Conservation (phyloP, 2,329 filamentous ascomycete species). For the Calonectria pauciramosa region DNA sequence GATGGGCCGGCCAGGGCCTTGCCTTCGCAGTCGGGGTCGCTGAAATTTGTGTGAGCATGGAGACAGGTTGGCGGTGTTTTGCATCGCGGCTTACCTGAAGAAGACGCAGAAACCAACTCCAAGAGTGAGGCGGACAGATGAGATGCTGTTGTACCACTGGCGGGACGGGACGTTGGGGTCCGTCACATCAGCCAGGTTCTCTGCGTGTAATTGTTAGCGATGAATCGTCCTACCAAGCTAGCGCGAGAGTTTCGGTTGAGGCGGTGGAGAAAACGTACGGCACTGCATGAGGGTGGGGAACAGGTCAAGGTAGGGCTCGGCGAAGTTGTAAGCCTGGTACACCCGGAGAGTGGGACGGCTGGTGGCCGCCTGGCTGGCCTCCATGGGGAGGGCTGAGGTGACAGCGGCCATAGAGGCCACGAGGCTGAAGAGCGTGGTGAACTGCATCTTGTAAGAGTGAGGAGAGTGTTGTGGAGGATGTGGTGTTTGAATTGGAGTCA, state of each 20-base stretch:
- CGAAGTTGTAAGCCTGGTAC: background rate
- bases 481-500: background rate
- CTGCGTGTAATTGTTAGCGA: background rate
- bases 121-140: background rate
- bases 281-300: background rate
- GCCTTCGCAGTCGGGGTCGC: background rate
- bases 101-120: conserved; percentile 2
- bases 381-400: background rate
- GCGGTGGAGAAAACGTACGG: background rate
- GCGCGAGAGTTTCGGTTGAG: no score
- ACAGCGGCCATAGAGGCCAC: background rate
- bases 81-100: background rate
- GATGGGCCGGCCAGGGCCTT: background rate
- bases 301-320: background rate
- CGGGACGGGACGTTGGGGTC: background rate
- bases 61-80: background rate
- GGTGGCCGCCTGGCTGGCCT: background rate
- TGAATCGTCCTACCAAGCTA: no score
- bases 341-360: background rate
- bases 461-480: background rate
- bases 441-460: background rate
- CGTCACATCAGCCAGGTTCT: background rate
- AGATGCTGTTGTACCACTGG: background rate
- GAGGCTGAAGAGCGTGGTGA: background rate
- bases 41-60: background rate